Evolutionary conservation across 2,329 filamentous ascomycete species (phyloP).

Genomic region (Laburnicola sp.): DNA sequence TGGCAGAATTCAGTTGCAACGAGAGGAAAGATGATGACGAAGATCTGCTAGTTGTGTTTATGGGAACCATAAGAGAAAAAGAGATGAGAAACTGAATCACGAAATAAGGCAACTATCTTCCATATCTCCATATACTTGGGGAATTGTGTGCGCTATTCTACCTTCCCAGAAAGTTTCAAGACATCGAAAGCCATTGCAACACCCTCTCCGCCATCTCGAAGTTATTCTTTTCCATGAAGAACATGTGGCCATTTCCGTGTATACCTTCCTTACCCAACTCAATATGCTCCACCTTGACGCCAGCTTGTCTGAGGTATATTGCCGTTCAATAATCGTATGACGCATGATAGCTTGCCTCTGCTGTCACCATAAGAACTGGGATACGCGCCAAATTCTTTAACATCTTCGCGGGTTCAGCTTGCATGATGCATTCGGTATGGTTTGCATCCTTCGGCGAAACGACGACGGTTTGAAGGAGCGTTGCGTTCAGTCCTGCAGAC

Average conservation of each 20-base stretch:
- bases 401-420: constrained; percentile 46
- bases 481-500: constrained; percentile 25
- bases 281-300: constrained; percentile 27
- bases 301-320: constrained; percentile 54
- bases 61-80: too few species aligned
- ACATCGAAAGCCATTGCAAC: constrained; percentile 11
- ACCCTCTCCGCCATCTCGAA: constrained; percentile 23
- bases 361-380: constrained; percentile 55
- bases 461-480: constrained; percentile 24
- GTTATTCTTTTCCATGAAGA: constrained; percentile 42
- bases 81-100: too few species aligned
- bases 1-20: too few species aligned
- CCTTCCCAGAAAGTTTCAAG: too few species aligned
- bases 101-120: too few species aligned
- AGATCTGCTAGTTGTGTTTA: too few species aligned
- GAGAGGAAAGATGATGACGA: too few species aligned
- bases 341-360: constrained; percentile 58
- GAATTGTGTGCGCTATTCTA: too few species aligned
- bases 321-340: constrained; percentile 61
- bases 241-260: constrained; percentile 54
- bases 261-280: constrained; percentile 62
- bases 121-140: too few species aligned
- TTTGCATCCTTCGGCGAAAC: constrained; percentile 29
- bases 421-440: constrained; percentile 45
- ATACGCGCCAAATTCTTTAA: constrained; percentile 55